Conservation (phyloP, 179 eudicot species). For the Silene vulgaris region DNA sequence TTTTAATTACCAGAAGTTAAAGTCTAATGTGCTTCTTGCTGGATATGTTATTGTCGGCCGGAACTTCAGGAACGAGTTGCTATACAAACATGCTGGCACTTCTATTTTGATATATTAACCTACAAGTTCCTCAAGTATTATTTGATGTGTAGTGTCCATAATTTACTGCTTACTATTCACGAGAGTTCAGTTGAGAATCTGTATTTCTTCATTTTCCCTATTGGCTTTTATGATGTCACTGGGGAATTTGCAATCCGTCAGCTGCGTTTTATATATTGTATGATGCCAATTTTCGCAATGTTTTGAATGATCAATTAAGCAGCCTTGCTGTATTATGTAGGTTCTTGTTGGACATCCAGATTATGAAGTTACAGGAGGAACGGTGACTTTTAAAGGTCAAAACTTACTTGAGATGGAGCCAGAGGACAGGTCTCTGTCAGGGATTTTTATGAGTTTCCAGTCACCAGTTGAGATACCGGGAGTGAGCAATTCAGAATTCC, state of each 20-base stretch:
- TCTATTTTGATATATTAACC: not conserved
- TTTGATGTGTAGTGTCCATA: not conserved
- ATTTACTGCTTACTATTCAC: not conserved
- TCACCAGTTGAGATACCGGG: slow-evolving; percentile 97
- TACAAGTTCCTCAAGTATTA: too few relatives aligned
- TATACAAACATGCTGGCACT: not conserved
- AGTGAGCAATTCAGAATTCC: slow-evolving; percentile 80
- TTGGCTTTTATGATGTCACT: not conserved
- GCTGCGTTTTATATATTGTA: not conserved
- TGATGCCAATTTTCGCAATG: not conserved
- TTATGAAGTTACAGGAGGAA: slow-evolving; percentile 88
- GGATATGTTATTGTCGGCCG: not conserved
- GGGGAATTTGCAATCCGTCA: not conserved
- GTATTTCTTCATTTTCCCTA: not conserved
- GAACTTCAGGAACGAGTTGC: not conserved
- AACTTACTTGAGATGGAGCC: slow-evolving; percentile 90
- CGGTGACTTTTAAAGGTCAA: slow-evolving; percentile 68
- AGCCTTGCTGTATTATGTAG: slow-evolving; percentile 31
- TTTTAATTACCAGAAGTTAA: not conserved
- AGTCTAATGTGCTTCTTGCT: not conserved
- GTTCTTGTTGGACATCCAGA: slow-evolving; percentile 98
- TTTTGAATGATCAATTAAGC: slow-evolving; percentile 10
- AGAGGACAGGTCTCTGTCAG: slow-evolving; percentile 87
- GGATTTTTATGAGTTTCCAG: slow-evolving; percentile 92
- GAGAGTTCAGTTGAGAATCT: not conserved